These are phyloP conservation scores for Sarcodon aspratus DNA, from an alignment of 768 basidiomycete species.

Conservation along the genomic window DNA sequence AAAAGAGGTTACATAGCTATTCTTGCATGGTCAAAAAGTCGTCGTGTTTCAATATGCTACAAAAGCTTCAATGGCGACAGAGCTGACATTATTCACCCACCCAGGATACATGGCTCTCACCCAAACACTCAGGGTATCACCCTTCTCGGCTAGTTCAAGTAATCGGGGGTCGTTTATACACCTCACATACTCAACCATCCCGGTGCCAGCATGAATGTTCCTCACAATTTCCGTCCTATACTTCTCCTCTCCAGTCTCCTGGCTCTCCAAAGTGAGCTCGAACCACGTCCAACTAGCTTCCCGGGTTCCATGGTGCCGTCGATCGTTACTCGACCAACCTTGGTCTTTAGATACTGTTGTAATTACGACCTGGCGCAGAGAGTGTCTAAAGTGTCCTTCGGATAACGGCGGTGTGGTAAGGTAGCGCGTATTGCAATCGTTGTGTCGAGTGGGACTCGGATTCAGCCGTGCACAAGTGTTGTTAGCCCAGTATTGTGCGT, in stretches of 20 bases:
- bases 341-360: neutral
- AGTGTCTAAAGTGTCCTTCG: neutral
- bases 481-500: neutral
- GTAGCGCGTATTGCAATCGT: neutral
- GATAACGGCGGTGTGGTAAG: neutral
- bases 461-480: neutral
- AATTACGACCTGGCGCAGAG: neutral
- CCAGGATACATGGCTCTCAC: neutral
- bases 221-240: neutral
- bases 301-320: neutral
- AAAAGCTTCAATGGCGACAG: neutral
- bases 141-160: neutral
- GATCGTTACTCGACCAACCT: neutral
- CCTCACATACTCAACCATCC: neutral
- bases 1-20: too few species aligned
- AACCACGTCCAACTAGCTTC: neutral
- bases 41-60: neutral
- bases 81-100: neutral
- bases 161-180: neutral
- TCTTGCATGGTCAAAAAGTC: too few species aligned
- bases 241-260: neutral
- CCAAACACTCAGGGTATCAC: neutral
- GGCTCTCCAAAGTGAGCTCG: neutral
- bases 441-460: neutral
- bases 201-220: neutral